Base-by-base conservation (phyloP, 2,329 filamentous ascomycete genomes). In the Apiospora koreana region DNA sequence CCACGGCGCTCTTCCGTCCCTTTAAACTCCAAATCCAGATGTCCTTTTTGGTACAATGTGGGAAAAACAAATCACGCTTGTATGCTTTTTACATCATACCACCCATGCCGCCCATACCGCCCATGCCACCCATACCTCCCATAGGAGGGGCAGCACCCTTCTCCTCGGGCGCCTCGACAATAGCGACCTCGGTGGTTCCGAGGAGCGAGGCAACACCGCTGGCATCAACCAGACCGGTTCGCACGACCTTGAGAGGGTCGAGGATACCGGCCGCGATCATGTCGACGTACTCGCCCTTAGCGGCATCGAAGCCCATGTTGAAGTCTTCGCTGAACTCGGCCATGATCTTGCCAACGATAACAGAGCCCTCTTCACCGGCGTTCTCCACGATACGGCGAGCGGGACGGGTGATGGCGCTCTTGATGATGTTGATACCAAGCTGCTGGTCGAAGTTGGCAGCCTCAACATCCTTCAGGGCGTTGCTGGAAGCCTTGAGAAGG, bases 221-320 rank as follows among this genome's bases (percentile, higher is more conserved):
- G 77, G 96, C 96, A 79, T 99, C 96, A 79, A 95, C 89, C 71
- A 99, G 92, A 79, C 94, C 95, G 74, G 96, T 99, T 79, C 96
- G 94, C 80, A 99, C 96, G 77, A 99, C 96, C 93, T 99, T 99
- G 89, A 99, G 93, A 75, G 96, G 96, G 83, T 99, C 96, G 72
- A 99, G 93, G 83, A 99, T 99, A 92, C 96, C 96, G 76, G 94
- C 90, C 73, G 89, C 83, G 80, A 99, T 98, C 96, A 99, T 98
- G 87, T 99, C 95, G 76, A 98, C 94, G 85, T 97, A 99, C 87
- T 98, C 93, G 84, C 95, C 94, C 88, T 95, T 97, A 82, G 94
- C 86, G 85, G 93, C 96, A 89, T 99, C 94, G 86, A 94, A 99
- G 75, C 96, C 96, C 88, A 93, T 96, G 93, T 98, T 97, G 91